Base-by-base conservation (phyloP, 345 rosid genomes). In the Carallia pectinifolia region DNA sequence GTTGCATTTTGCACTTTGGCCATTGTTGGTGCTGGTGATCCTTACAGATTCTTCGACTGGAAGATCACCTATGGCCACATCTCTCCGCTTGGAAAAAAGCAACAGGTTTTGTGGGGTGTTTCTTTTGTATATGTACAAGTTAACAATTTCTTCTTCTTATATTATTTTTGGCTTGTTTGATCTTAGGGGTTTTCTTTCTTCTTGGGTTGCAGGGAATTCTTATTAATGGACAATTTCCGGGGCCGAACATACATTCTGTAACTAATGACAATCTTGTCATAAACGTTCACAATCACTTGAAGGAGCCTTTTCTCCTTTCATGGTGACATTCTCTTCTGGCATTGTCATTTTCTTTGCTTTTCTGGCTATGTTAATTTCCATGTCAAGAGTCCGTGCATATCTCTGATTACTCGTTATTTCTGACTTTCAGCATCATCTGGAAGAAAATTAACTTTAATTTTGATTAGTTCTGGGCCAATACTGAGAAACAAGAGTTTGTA, bases 61-160 rank as follows among this genome's bases (percentile, higher is more conserved):
- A 92, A 84, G 73, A 89, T 92, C 10, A 87, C 94, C n/a, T 90
- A 90, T 62, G 94, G 96, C 17, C 88, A 82, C 64, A 87, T 90
- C 27, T 87, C 68, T 68, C 98, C 96, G 1, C 90, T 92, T 13
- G 98, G 96, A 18, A 83, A 88, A 62, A 85, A 78, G 39, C 98
- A 92, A 70, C 88, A 84, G 91, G 92, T 88, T 23, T 37, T 47
- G 78, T 40, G 1, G 17, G 16, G 16, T 23, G 23, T 44, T 44
- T 15, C 50, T 44, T 12, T 12, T 12, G 50, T 44, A 44, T 30
- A 17, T 7, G 59, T 7, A 44, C 16, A 44, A 44, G 59, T 23
- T 36, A 12, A 29, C 8, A 30, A 9, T 10, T 4, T 4, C n/a
- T 56, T 16, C 4, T n/a, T 29, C 6, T 67, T 29, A 3, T 2